Evolutionary conservation across 768 basidiomycete genomes (phyloP), one percentile per base, ranked within the genome.

Genomic region (Rhodotorula babjevae): DNA sequence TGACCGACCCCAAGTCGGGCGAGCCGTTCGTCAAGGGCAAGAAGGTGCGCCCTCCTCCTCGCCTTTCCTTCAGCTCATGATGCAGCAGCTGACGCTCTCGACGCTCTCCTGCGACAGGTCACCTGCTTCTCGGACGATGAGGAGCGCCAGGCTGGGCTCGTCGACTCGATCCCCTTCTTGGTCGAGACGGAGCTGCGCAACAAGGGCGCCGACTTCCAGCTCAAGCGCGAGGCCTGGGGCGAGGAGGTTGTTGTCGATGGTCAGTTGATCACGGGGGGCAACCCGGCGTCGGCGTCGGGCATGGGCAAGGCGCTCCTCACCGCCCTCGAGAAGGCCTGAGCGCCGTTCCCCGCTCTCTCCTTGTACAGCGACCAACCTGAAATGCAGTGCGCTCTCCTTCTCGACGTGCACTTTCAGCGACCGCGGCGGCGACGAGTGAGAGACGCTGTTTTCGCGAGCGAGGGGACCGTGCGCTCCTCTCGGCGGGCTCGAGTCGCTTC

Each of bases 71-170:
- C 46, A 47, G 5, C 8, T 15, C 44, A n/a, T 46, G 2, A 3
- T 15, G 12, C 44, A 46, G 44, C 18, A 18, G 6, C 44, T 46
- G 44, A 46, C 44, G 14, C 44, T 9, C 44, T n/a, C n/a, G n/a
- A n/a, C n/a, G n/a, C 44, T 46, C 36, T 36, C 5, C 83, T 66
- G 14, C 44, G 44, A 46, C 78, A 79, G 27, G 82, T 82, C 62
- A 90, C 90, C 0, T 88, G 86, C 36, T 90, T 92, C 82, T 87
- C 89, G 66, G 88, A 92, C 79, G 80, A 73, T 1, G 91, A 92
- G 77, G 91, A 92, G 79, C 82, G 84, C 27, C 72, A 82, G 47
- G 14, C 83, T 79, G 49, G 83, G 80, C 76, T 82, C 29, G 50
- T 44, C 58, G 63, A 70, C 36, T 86, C 82, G n/a, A 76, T 91